Conservation (phyloP, 2,329 filamentous ascomycete genomes). For the Simplicillium sp. region DNA sequence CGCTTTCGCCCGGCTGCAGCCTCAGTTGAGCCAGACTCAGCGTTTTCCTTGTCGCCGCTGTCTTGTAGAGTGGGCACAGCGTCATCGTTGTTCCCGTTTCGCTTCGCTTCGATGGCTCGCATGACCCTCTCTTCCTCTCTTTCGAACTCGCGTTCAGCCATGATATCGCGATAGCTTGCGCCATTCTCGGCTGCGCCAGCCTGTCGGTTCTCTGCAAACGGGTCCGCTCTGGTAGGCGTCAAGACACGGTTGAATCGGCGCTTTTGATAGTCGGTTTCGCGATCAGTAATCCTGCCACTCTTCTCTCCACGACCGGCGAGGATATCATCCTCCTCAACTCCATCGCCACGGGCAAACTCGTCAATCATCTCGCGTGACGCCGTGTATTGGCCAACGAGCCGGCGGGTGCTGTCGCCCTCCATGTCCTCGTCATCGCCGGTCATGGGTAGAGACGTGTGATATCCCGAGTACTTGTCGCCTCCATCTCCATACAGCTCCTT, state of each 20-base stretch:
- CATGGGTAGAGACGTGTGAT: constrained; percentile 79
- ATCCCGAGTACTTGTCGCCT: constrained; percentile 76
- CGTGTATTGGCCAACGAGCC: constrained; percentile 91
- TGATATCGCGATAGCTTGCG: constrained; percentile 78
- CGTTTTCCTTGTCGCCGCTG: constrained; percentile 58
- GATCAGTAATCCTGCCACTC: constrained; percentile 80
- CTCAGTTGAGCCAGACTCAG: constrained; percentile 59
- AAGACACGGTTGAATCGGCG: constrained; percentile 82
- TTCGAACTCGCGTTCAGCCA: constrained; percentile 85
- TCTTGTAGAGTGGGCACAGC: constrained; percentile 69
- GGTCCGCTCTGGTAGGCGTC: constrained; percentile 77
- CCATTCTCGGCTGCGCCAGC: constrained; percentile 60
- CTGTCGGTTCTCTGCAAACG: constrained; percentile 69
- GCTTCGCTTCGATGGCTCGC: constrained; percentile 66
- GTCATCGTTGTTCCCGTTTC: constrained; percentile 50
- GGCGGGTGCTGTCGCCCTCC: constrained; percentile 61
- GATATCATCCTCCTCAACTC: constrained; percentile 87
- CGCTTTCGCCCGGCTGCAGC: constrained; percentile 62
- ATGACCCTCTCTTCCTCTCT: constrained; percentile 84
- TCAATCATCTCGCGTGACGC: constrained; percentile 87
- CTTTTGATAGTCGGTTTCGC: constrained; percentile 97
- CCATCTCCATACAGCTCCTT: constrained; percentile 78
- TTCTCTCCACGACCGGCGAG: constrained; percentile 75
- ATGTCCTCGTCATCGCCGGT: constrained; percentile 72
- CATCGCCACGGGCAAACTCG: constrained; percentile 78